Base-by-base conservation (phyloP, 2,329 filamentous ascomycete species). In the Nemania sp. region DNA sequence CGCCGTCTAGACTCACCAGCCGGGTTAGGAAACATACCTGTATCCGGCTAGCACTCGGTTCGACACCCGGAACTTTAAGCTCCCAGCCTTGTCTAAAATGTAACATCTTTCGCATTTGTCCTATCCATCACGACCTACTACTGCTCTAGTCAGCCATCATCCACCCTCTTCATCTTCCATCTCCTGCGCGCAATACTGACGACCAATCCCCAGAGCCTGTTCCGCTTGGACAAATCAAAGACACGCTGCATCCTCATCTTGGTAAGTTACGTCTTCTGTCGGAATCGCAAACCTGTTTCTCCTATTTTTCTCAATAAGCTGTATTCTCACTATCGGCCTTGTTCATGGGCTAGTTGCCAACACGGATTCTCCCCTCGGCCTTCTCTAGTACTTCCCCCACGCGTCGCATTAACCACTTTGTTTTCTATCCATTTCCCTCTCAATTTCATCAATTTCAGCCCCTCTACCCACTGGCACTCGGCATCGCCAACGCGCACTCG, bases 221-320 rank as follows among this genome's bases (percentile, higher is more conserved):
- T 27, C 5, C 26, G 2, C 2, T 43, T 3, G 32, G n/a, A 29
- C 20, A 32, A 20, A 45, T 35, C 32, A 35, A 10, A 58, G 13
- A 29, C 18, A 26, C 45, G 24, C 29, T 24, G 7, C 61, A 35
- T 29, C 26, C n/a, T 51, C 20, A 29, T 45, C 26, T 56, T 10
- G 13, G 66, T 65, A 65, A 65, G 62, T 59, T 47, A 35, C 22
- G 52, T 68, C 32, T 57, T 2, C 20, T 62, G n/a, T 26, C 45
- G 20, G 10, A 10, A 49, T 52, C 10, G 32, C 27, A 18, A 7
- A 15, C 2, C 35, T 38, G 2, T 5, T 18, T 29, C 27, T 10
- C 18, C 22, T 55, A 7, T n/a, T 51, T 32, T n/a, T 8, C 18
- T 2, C 10, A 4, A 26, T 27, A 1, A 18, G 10, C 24, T 45